phyloP scores from a whole-genome alignment of 176 grass and related monocot species.

The Avena atlantica region DNA sequence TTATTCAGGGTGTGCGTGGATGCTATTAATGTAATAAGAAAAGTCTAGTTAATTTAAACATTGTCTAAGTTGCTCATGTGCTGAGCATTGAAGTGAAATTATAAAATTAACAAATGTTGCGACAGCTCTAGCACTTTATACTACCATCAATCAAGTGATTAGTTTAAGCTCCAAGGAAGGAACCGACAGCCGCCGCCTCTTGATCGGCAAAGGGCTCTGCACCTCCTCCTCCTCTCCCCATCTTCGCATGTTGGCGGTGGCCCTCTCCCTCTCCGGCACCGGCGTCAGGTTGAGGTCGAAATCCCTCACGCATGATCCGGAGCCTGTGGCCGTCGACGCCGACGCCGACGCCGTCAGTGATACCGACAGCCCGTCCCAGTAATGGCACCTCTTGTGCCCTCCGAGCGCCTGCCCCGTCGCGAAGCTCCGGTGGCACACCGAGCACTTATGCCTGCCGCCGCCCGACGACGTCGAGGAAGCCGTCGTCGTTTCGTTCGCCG shows the following conservation, averaged over 20 bases:
- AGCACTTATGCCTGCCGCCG: conserved; percentile 55
- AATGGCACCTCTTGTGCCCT: conserved; percentile 86
- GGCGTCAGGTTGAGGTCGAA: conserved; percentile 75
- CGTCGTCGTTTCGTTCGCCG: neutral
- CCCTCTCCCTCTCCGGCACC: neutral
- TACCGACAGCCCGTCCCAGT: conserved; percentile 67
- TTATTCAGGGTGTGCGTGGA: no score
- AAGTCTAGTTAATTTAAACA: no score
- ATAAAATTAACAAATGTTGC: neutral
- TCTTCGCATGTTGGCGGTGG: neutral
- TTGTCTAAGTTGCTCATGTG: no score
- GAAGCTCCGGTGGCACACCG: conserved; percentile 64
- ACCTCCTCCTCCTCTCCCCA: conserved; percentile 82
- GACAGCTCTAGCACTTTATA: neutral
- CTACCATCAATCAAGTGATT: neutral
- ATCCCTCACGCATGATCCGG: conserved; percentile 46
- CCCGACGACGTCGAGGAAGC: no score
- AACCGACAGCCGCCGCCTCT: conserved; percentile 56
- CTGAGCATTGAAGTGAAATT: neutral
- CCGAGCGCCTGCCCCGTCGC: conserved; percentile 80
- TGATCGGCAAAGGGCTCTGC: conserved; percentile 66
- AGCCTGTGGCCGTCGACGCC: conserved; percentile 10
- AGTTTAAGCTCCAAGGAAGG: conserved; percentile 52
- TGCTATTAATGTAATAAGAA: no score
- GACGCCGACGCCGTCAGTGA: neutral